Base-by-base conservation (phyloP, 768 basidiomycete species). In the Leccinum barrowsii region DNA sequence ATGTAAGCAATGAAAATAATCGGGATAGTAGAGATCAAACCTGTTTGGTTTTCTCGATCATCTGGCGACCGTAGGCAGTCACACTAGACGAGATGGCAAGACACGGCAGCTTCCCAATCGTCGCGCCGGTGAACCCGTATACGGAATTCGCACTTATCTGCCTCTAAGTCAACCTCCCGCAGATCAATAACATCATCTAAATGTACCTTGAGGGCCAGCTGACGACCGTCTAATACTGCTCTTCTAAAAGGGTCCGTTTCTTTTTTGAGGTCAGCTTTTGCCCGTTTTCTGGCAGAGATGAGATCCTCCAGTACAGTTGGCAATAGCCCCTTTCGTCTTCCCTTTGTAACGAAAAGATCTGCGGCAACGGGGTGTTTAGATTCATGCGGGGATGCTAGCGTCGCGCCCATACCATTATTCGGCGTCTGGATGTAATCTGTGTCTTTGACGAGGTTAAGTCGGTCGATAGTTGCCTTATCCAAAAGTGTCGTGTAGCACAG, bases 91-190 rank as follows among this genome's bases (percentile, higher is more conserved):
- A 98, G 61, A 99, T 99, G 10, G 93, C 77, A 44, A 98, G 79
- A 78, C 97, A 99, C 4, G 97, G 94, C 15, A 99, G 77, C 74
- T 98, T 98, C 56, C 97, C 97, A 63, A 98, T 82, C 0, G 97
- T 98, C 0, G 97, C 97, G 40, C 97, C 97, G 6, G 97, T 98
- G 71, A 99, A 98, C 26, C 97, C 97, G 65, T 99, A 99, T 26
- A 99, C 96, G 2, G 97, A 99, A 74, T 98, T 99, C 26, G 97
- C 97, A 70, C 91, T 94, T 73, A 99, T 92, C 95, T 98, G 34
- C 46, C 54, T n/a, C 30, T 4, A 52, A 17, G n/a, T 64, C 13
- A 59, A 44, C n/a, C 12, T 53, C 28, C n/a, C n/a, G 8, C n/a
- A 56, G 24, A 21, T 15, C 22, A 8, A 49, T 21, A 40, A 34